These are phyloP conservation scores for Talaromyces sp. DNA, from an alignment of 2,329 filamentous ascomycete species.

Conservation along the genomic window DNA sequence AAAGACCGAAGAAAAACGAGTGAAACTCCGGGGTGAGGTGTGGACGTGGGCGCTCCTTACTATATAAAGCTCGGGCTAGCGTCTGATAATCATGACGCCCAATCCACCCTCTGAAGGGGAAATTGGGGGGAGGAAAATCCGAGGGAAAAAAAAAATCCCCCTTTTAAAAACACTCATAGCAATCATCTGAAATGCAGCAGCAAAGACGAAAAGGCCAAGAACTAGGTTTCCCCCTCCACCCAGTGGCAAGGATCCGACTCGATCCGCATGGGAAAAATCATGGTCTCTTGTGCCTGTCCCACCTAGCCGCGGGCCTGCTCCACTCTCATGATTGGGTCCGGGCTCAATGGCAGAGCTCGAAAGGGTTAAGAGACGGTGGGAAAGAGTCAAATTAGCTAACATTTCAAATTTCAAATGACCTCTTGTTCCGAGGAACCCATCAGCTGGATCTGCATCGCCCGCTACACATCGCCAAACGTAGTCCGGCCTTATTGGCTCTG, in stretches of 20 bases:
- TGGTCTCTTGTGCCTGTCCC: conserved; percentile 32
- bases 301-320: conserved; percentile 27
- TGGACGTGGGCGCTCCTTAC: conserved; percentile 25
- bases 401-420: background rate
- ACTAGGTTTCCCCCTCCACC: conserved; percentile 17
- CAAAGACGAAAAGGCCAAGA: conserved; percentile 6
- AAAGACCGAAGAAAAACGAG: too few species aligned
- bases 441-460: conserved; percentile 12
- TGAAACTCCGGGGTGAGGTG: conserved; percentile 13
- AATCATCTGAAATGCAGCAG: conserved; percentile 3
- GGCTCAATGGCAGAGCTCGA: conserved; percentile 6
- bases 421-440: background rate
- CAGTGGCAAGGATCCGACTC: conserved; percentile 28
- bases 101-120: conserved; percentile 13
- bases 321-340: conserved; percentile 23
- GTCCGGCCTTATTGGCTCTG: conserved; percentile 3
- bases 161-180: conserved; percentile 1
- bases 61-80: conserved; percentile 30
- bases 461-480: conserved; percentile 3
- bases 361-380: background rate
- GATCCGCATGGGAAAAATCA: conserved; percentile 29
- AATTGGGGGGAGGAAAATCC: background rate
- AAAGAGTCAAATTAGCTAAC: background rate
- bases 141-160: conserved; percentile 1
- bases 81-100: conserved; percentile 29